Conservation (phyloP, 1,284 basidiomycete genomes). For the Xerocomus nothofagi region DNA sequence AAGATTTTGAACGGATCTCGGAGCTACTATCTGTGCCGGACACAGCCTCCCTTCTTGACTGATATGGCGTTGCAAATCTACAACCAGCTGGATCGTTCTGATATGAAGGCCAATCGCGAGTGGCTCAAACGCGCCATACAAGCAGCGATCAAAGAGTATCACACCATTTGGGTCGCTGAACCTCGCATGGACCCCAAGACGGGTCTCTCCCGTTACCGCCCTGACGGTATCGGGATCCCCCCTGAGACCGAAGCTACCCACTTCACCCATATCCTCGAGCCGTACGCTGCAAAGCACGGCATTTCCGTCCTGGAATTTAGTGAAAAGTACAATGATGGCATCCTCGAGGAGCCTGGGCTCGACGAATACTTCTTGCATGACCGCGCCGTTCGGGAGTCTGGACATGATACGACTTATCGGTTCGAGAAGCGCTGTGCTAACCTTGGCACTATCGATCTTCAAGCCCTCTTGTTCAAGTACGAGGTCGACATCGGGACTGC, state of each 20-base stretch:
- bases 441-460: slow-evolving; percentile 94
- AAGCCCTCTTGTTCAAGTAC: slow-evolving; percentile 90
- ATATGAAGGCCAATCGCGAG: slow-evolving; percentile 77
- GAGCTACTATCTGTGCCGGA: slow-evolving; percentile 91
- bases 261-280: slow-evolving; percentile 96
- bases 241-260: slow-evolving; percentile 98
- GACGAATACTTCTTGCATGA: slow-evolving; percentile 99
- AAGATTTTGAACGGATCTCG: slow-evolving; percentile 83
- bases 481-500: slow-evolving; percentile 93
- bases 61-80: slow-evolving; percentile 99
- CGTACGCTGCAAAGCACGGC: slow-evolving; percentile 90
- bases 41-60: slow-evolving; percentile 97
- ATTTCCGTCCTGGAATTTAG: slow-evolving; percentile 97
- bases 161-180: slow-evolving; percentile 93
- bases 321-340: slow-evolving; percentile 89
- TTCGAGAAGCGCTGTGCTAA: slow-evolving; percentile 97
- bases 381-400: slow-evolving; percentile 90
- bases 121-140: slow-evolving; percentile 96
- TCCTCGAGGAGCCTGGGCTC: slow-evolving; percentile 82
- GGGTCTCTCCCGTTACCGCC: slow-evolving; percentile 91
- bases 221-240: slow-evolving; percentile 93
- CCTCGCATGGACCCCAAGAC: slow-evolving; percentile 93
- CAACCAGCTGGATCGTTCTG: slow-evolving; percentile 88
- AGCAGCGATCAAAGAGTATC: slow-evolving; percentile 98
- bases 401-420: slow-evolving; percentile 97